Base-by-base conservation (phyloP, 768 basidiomycete genomes). In the Amanita inopinata region DNA sequence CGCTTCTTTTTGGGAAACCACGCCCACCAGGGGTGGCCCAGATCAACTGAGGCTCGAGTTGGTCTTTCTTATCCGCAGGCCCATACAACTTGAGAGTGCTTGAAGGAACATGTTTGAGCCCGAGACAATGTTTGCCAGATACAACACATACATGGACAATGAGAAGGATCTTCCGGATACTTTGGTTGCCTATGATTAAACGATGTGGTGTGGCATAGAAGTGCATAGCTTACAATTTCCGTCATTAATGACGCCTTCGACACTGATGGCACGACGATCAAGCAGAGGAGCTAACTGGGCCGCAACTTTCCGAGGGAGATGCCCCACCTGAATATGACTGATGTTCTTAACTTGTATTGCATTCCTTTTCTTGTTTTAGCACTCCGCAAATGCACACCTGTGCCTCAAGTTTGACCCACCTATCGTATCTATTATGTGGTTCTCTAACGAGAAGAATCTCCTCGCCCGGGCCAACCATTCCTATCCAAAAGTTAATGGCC, bases 261-360 rank as follows among this genome's bases (percentile, higher is more conserved):
- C 74, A 0, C 71, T 81, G 33, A 92, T 66, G 2, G 69, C 43
- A 7, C 58, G 60, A 33, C 61, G 60, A 56, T 93, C 90, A 38
- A 92, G 71, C 17, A 91, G 63, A 1, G 83, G 78, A 3, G 89
- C 72, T 12, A 92, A 64, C 50, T 73, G 71, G 0, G 56, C 40
- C 0, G 76, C 84, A 9, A 81, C 68, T 15, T 59, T 62, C 24
- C 73, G 70, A 1, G 85, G 80, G 17, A 92, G 56, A 60, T 92
- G 90, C 1, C 90, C 90, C 2, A 93, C 88, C 70, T 90, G 83
- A 9, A 62, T 62, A 1, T 68, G 65, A 1, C 71, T 66, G 31
- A 90, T 88, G 53, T 93, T 93, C 55, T 74, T 68, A 19, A 92
- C 88, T 64, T 86, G 76, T 18, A 89, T 80, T 1, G 84, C 82